These are phyloP conservation scores for Diospyros kaki DNA, from an alignment of 148 eudicot species.

Conservation along the genomic window DNA sequence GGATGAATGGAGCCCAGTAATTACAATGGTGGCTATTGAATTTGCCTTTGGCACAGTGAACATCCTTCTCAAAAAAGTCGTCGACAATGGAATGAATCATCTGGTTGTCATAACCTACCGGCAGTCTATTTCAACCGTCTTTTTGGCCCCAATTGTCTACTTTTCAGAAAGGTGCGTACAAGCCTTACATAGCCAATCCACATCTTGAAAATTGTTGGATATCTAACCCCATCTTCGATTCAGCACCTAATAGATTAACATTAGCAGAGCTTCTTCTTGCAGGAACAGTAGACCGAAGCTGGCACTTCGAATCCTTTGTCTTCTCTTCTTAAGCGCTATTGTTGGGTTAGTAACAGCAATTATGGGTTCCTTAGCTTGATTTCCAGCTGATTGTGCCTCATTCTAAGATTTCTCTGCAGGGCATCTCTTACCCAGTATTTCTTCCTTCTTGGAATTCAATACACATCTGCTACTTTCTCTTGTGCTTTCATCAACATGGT, in stretches of 20 bases:
- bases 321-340: slow-evolving; percentile 29
- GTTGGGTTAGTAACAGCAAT: slow-evolving; percentile 22
- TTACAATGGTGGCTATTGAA: slow-evolving; percentile 27
- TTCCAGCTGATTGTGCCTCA: not conserved
- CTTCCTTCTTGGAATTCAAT: slow-evolving; percentile 32
- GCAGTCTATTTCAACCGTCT: slow-evolving; percentile 29
- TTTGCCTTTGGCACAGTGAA: slow-evolving; percentile 25
- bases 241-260: not conserved
- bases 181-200: too few species aligned
- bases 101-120: slow-evolving; percentile 44
- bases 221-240: not conserved
- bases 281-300: slow-evolving; percentile 32
- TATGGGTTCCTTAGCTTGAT: not conserved
- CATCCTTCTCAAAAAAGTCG: slow-evolving; percentile 32
- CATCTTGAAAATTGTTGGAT: not conserved
- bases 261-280: not conserved
- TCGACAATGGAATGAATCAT: slow-evolving; percentile 31
- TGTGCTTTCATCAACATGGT: slow-evolving; percentile 37
- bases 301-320: slow-evolving; percentile 15
- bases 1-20: slow-evolving; percentile 34
- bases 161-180: slow-evolving; percentile 24
- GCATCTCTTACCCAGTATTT: slow-evolving; percentile 26
- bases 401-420: slow-evolving; percentile 12
- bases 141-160: slow-evolving; percentile 32
- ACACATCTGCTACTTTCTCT: slow-evolving; percentile 33